phyloP scores from a whole-genome alignment of 139 green algal species.

The Micractinium sp. region DNA sequence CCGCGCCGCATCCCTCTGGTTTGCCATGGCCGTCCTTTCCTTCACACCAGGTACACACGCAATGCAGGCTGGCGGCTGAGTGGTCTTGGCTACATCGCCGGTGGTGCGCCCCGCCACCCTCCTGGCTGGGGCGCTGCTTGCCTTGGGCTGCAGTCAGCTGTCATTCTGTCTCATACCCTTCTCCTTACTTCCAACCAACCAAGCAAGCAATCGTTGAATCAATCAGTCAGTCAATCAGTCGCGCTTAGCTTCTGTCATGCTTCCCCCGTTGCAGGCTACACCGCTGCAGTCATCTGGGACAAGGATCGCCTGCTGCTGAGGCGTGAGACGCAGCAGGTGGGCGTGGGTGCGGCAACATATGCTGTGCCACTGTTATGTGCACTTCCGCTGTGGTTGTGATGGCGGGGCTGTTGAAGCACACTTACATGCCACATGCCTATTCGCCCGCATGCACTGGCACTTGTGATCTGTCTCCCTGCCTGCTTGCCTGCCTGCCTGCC shows the following conservation, averaged over 20 bases:
- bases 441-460: neutral
- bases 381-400: neutral
- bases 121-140: neutral
- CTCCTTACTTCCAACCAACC: too few species aligned
- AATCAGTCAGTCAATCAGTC: neutral
- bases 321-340: slow-evolving; percentile 39
- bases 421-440: neutral
- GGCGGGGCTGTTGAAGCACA: neutral
- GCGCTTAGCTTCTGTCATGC: neutral
- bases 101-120: too few species aligned
- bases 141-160: neutral
- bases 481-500: neutral
- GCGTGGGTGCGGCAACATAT: neutral
- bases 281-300: slow-evolving; percentile 49
- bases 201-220: too few species aligned
- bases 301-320: slow-evolving; percentile 58
- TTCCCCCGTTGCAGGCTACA: neutral
- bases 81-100: neutral
- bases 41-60: slow-evolving; percentile 62
- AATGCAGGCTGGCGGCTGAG: neutral
- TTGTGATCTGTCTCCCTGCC: neutral
- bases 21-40: slow-evolving; percentile 42
- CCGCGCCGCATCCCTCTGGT: slow-evolving; percentile 48
- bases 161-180: neutral
- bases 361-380: neutral